Percentiles rank a stretch among this genome's conserved stretches.
Evolutionary conservation across 805 yeast genomes (phyloP).

Genomic region (Saccharomycopsis javanensis): DNA sequence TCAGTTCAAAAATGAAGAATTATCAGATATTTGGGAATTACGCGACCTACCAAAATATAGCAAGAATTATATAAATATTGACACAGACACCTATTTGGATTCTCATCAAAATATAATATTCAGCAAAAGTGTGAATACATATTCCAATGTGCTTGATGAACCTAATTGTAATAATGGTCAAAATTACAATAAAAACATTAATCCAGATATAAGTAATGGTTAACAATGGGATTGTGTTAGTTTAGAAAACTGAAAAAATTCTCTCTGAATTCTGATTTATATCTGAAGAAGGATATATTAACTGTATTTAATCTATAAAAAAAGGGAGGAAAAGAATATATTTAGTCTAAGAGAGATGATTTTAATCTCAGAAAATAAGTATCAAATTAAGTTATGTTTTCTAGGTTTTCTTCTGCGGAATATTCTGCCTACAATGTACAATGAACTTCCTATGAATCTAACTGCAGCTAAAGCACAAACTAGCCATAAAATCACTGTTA

Average conservation of each 20-base stretch:
- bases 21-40: neutral
- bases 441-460: constrained; percentile 43
- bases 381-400: neutral
- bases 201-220: too few species aligned
- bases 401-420: constrained; percentile 1
- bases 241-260: too few species aligned
- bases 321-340: neutral
- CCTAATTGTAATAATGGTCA: neutral
- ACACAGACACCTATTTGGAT: neutral
- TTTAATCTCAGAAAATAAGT: too few species aligned
- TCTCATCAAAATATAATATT: neutral
- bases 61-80: neutral
- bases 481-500: constrained; percentile 49
- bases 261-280: too few species aligned
- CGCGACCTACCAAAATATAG: neutral
- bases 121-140: neutral
- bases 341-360: neutral
- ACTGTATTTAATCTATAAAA: too few species aligned
- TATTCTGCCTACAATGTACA: constrained; percentile 33
- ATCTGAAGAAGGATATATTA: too few species aligned
- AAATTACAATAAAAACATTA: too few species aligned
- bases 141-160: neutral
- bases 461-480: constrained; percentile 53
- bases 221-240: too few species aligned
- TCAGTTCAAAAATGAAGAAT: neutral